Evolutionary conservation across 2,329 filamentous ascomycete species (phyloP), one percentile per base, ranked within the genome.

Genomic region (Diaporthe eres): DNA sequence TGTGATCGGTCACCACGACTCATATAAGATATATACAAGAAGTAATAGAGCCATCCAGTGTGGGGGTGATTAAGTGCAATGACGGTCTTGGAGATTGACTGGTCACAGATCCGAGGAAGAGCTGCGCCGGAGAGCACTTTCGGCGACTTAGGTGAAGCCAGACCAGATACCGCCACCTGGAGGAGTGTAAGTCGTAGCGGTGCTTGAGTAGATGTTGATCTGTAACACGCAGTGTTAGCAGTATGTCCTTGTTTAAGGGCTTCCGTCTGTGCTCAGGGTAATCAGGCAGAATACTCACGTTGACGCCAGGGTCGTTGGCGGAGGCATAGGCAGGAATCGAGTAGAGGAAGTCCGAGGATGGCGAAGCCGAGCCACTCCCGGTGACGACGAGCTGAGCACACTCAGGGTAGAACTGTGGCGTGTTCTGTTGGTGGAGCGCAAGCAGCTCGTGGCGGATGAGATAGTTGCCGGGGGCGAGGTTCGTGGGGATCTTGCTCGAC

Each of bases 361-460:
- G 88, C 10, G 80, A 79, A 4, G 83, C 85, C 15, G 82, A 85
- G 13, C 89, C 89, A 42, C 83, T 85, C 28, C 88, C 89, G 4
- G 87, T 86, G 17, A 91, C 85, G 25, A 82, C 84, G 60, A 90
- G 80, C 80, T 91, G 89, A 0, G 88, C 89, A 78, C 90, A 91
- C 81, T 91, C 89, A 17, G 88, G 86, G 79, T 90, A 90, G 81
- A 90, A 89, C 80, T 89, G 88, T 75, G 83, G 86, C 34, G 83
- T 83, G 77, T 89, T 88, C 28, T 85, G 83, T 81, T 90, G 88
- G 81, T 91, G 88, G 4, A 91, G 84, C 61, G 89, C 89, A 53
- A 91, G 84, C 74, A 90, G 83, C 83, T 91, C 89, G 81, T 91
- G 89, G 73, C 89, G 85, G 81, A 91, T 87, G 75, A 91, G 85